Conservation (phyloP, 2,329 filamentous ascomycete species). For the Aspergillus sp. region DNA sequence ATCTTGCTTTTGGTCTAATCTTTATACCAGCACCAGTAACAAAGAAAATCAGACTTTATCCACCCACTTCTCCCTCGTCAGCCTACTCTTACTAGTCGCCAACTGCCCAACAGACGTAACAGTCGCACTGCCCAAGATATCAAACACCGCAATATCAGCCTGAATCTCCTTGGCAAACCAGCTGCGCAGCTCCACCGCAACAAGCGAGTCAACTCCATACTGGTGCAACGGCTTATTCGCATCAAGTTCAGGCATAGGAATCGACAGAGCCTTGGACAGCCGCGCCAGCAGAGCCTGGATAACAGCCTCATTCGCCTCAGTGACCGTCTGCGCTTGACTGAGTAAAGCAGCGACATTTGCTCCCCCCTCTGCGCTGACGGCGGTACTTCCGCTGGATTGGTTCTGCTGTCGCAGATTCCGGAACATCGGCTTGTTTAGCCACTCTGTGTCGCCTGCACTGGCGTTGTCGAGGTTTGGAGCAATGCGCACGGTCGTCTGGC, state of each 20-base stretch:
- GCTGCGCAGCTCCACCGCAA: slow-evolving; percentile 7
- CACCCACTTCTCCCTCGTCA: background rate
- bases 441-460: background rate
- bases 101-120: background rate
- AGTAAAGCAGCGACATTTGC: background rate
- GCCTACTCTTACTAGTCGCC: background rate
- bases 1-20: no score
- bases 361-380: background rate
- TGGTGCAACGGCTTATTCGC: background rate
- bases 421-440: background rate
- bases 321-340: background rate
- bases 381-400: background rate
- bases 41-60: background rate
- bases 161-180: slow-evolving; percentile 2
- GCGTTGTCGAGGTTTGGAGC: background rate
- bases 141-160: slow-evolving; percentile 6
- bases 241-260: background rate
- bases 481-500: background rate
- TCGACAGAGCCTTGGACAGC: background rate
- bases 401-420: background rate
- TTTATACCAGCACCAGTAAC: no score
- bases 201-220: background rate
- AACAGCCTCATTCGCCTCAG: background rate
- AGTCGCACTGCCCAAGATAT: background rate
- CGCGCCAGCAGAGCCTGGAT: background rate